Percentiles rank a stretch among this genome's conserved stretches.
Conservation (phyloP, 305 asterid species). For the Solanum chacoense region DNA sequence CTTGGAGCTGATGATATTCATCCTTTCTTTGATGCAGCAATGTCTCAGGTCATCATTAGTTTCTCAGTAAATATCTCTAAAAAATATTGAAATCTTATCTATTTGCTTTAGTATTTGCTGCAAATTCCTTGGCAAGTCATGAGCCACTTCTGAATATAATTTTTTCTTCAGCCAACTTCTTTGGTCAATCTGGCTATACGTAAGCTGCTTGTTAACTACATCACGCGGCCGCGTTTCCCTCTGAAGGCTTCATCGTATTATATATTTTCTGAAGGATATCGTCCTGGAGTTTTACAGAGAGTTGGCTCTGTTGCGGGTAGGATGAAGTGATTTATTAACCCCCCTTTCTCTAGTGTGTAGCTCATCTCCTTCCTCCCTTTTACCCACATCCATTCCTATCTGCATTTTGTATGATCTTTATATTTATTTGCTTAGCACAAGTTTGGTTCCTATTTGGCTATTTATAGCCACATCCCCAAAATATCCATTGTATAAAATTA, state of each 20-base stretch:
- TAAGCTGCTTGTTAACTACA: slow-evolving; percentile 67
- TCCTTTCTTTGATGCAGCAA: slow-evolving; percentile 83
- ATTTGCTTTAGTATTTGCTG: neutral
- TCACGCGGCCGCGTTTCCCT: slow-evolving; percentile 41
- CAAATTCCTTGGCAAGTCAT: neutral
- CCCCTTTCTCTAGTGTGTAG: neutral
- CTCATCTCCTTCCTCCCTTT: neutral
- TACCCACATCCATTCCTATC: neutral
- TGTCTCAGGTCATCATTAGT: slow-evolving; percentile 54
- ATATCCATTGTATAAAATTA: neutral
- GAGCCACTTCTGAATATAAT: neutral
- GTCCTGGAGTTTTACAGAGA: slow-evolving; percentile 68
- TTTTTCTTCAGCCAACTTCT: slow-evolving; percentile 60
- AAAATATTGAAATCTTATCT: neutral
- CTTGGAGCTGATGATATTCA: slow-evolving; percentile 77
- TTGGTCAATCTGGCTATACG: slow-evolving; percentile 52
- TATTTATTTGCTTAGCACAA: neutral
- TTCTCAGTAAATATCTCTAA: neutral
- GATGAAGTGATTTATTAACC: neutral
- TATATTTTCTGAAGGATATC: slow-evolving; percentile 54
- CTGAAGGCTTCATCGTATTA: slow-evolving; percentile 36
- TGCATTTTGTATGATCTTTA: neutral
- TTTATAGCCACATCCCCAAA: neutral
- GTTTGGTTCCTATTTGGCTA: neutral
- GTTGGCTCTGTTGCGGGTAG: slow-evolving; percentile 91